Conservation (phyloP, 495 filamentous ascomycete species). For the Penicillium desertorum region DNA sequence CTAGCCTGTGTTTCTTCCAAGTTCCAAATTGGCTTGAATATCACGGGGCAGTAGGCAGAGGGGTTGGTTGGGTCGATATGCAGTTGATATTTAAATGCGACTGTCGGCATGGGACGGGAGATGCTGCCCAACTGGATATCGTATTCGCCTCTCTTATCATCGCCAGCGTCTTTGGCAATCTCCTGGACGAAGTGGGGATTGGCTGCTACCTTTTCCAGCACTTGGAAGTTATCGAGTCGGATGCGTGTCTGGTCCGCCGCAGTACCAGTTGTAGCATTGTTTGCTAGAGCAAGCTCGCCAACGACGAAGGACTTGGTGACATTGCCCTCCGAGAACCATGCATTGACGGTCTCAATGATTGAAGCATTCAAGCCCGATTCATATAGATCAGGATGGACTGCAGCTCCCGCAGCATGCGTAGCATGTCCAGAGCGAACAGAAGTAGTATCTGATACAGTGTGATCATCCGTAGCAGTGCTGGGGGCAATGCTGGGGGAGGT, state of each 20-base stretch:
- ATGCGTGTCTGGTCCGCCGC: conserved; percentile 59
- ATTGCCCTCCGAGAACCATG: conserved; percentile 72
- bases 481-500: conserved; percentile 45
- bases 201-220: conserved; percentile 91
- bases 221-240: conserved; percentile 83
- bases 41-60: conserved; percentile 70
- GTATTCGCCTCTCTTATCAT: conserved; percentile 78
- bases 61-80: conserved; percentile 66
- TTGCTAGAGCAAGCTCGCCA: conserved; percentile 88
- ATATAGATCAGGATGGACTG: conserved; percentile 80
- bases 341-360: conserved; percentile 85
- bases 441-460: conserved; percentile 77
- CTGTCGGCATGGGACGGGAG: conserved; percentile 60
- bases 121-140: conserved; percentile 68
- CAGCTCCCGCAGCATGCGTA: conserved; percentile 57
- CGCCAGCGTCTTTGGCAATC: conserved; percentile 35
- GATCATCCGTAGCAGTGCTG: conserved; percentile 47
- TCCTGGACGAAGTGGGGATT: conserved; percentile 86
- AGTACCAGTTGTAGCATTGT: conserved; percentile 61
- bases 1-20: conserved; percentile 77
- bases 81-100: conserved; percentile 95
- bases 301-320: conserved; percentile 71
- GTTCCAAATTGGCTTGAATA: conserved; percentile 80
- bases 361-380: conserved; percentile 84
- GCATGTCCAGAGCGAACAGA: conserved; percentile 90